phyloP scores from a whole-genome alignment of 495 filamentous ascomycete species.

The Lophium mytilinum region DNA sequence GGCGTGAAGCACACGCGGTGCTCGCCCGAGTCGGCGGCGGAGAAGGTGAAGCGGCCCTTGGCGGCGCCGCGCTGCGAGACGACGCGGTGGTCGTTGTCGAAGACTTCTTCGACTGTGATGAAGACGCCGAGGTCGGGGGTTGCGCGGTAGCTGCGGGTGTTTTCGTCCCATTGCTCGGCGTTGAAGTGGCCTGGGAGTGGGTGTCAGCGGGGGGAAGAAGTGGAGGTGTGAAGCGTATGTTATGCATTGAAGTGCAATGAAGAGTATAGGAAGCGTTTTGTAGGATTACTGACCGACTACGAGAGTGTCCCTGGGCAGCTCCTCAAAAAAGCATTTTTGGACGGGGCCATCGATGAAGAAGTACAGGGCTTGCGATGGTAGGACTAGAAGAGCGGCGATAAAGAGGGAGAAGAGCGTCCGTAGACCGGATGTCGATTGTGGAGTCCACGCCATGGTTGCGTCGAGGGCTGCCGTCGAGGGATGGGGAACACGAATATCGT shows the following conservation, averaged over 20 bases:
- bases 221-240: not conserved
- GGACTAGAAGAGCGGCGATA: conserved; percentile 32
- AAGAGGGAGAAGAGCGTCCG: conserved; percentile 5
- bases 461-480: not conserved
- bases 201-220: conserved; percentile 1
- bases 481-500: not conserved
- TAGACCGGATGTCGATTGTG: conserved; percentile 1
- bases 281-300: conserved; percentile 61
- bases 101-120: conserved; percentile 91
- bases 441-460: not conserved
- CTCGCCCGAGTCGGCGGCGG: conserved; percentile 83
- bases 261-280: not conserved
- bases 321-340: conserved; percentile 94
- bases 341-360: conserved; percentile 85
- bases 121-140: conserved; percentile 70
- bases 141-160: conserved; percentile 53
- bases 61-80: conserved; percentile 72
- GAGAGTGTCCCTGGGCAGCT: conserved; percentile 93
- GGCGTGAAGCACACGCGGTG: conserved; percentile 93
- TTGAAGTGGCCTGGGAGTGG: conserved; percentile 61
- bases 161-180: conserved; percentile 68
- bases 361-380: conserved; percentile 74
- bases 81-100: conserved; percentile 96
- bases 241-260: not conserved
- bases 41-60: conserved; percentile 90